Conservation (phyloP, 2,329 filamentous ascomycete species). For the Talaromyces sp. region DNA sequence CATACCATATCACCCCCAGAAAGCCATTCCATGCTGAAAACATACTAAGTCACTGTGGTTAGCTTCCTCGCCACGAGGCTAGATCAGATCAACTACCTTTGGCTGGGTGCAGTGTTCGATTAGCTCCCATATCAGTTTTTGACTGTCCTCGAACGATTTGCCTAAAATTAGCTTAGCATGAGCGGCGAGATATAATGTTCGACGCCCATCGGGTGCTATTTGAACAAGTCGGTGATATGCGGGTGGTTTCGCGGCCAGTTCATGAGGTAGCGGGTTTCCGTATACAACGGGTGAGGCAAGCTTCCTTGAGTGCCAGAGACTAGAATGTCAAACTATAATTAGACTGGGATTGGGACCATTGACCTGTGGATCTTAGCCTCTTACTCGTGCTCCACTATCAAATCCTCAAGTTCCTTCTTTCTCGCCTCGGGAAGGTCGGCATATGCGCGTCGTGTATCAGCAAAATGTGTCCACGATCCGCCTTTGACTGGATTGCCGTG, state of each 20-base stretch:
- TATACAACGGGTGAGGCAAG: slow-evolving; percentile 22
- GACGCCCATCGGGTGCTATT: slow-evolving; percentile 24
- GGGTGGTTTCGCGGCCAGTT: slow-evolving; percentile 25
- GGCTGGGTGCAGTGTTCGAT: slow-evolving; percentile 27
- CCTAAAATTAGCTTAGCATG: slow-evolving; percentile 27
- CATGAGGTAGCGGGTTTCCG: slow-evolving; percentile 22
- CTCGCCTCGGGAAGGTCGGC: slow-evolving; percentile 20
- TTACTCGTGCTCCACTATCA: slow-evolving; percentile 23
- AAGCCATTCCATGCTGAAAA: slow-evolving; percentile 28
- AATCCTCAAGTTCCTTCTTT: slow-evolving; percentile 19
- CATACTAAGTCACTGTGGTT: slow-evolving; percentile 21
- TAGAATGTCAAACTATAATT: not conserved
- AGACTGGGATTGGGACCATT: not conserved
- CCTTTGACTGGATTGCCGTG: slow-evolving; percentile 22
- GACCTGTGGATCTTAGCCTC: not conserved
- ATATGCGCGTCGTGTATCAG: slow-evolving; percentile 24
- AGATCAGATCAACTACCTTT: slow-evolving; percentile 16
- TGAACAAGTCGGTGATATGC: slow-evolving; percentile 27
- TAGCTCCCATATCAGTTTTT: slow-evolving; percentile 28
- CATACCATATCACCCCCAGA: slow-evolving; percentile 28
- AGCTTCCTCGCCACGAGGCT: not conserved
- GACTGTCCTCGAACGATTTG: slow-evolving; percentile 23
- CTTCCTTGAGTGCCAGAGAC: slow-evolving; percentile 25
- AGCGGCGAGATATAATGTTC: slow-evolving; percentile 27
- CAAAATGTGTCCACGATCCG: slow-evolving; percentile 25